Evolutionary conservation across 2,329 filamentous ascomycete species (phyloP).

Genomic region (Fusarium nodosum): DNA sequence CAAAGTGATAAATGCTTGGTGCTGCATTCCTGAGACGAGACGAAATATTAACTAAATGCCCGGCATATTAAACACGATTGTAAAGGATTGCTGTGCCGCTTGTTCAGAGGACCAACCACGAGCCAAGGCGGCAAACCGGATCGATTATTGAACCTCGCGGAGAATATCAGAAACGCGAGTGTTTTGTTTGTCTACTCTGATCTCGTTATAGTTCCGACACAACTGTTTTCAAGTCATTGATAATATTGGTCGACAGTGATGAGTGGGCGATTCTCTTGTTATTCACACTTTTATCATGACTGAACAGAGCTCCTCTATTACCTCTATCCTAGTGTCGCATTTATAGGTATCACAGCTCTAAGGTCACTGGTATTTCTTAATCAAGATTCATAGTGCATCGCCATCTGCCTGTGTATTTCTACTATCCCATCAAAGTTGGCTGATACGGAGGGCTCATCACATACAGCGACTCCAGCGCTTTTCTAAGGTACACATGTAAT

Average conservation of each 20-base stretch:
- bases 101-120: not conserved
- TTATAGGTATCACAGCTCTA: not conserved
- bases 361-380: not conserved
- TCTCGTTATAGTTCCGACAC: slow-evolving; percentile 19
- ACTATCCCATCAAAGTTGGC: not conserved
- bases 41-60: not conserved
- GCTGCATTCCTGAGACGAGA: not conserved
- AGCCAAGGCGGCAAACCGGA: slow-evolving; percentile 5
- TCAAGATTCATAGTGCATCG: not conserved
- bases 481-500: not conserved
- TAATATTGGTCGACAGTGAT: not conserved
- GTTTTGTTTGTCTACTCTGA: slow-evolving; percentile 38
- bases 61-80: not conserved
- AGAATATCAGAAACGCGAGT: not conserved
- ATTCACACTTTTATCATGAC: not conserved
- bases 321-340: not conserved
- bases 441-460: not conserved
- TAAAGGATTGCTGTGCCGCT: slow-evolving; percentile 9
- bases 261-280: not conserved
- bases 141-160: not conserved
- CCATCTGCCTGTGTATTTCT: not conserved
- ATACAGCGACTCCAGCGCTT: not conserved
- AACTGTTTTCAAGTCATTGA: not conserved
- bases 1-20: not conserved
- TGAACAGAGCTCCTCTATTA: not conserved